Conservation (phyloP, 1,139 yeast species). For the Yamadazyma pseudoaaseri region DNA sequence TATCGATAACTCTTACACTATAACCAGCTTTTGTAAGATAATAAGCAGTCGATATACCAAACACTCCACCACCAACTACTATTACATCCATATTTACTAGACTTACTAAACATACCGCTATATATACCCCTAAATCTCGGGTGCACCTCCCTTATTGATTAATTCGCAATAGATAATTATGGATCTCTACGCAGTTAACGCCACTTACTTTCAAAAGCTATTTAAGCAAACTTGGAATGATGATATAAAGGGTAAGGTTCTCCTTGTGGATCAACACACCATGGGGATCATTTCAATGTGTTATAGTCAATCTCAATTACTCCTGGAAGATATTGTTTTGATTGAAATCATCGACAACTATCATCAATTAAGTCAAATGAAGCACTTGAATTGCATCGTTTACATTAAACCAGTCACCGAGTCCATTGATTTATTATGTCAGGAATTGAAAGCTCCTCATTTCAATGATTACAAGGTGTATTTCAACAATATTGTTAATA, state of each 20-base stretch:
- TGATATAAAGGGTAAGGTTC: conserved; percentile 58
- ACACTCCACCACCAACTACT: conserved; percentile 46
- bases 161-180: too few relatives aligned
- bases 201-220: conserved; percentile 36
- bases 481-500: conserved; percentile 73
- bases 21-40: conserved; percentile 28
- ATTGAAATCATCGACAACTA: conserved; percentile 68
- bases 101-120: too few relatives aligned
- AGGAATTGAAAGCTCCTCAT: conserved; percentile 75
- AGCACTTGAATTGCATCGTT: conserved; percentile 79
- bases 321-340: conserved; percentile 78
- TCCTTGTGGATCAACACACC: conserved; percentile 76
- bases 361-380: conserved; percentile 65
- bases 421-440: conserved; percentile 55
- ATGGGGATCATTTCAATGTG: conserved; percentile 82
- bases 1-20: conserved; percentile 16
- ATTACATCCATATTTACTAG: too few relatives aligned
- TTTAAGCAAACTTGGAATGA: conserved; percentile 23
- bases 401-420: conserved; percentile 74
- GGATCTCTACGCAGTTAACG: conserved; percentile 35
- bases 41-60: conserved; percentile 46
- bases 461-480: conserved; percentile 74
- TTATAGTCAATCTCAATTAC: conserved; percentile 81
- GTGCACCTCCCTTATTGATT: too few relatives aligned
- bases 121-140: too few relatives aligned